Conservation (phyloP, 2,329 filamentous ascomycete genomes). For the Orbilia oligospora region DNA sequence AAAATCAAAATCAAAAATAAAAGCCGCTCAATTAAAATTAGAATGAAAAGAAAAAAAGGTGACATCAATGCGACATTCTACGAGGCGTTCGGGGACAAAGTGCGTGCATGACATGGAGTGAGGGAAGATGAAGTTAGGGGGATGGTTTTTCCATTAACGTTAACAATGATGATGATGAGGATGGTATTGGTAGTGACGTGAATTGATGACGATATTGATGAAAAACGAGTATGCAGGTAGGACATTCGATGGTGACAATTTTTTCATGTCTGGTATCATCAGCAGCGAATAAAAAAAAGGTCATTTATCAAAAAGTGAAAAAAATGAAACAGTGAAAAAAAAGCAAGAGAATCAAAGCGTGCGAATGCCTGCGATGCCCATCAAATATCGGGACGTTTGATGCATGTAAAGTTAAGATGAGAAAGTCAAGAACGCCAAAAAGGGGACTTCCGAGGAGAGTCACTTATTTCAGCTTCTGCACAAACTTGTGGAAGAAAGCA, state of each 20-base stretch:
- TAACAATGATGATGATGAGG: neutral
- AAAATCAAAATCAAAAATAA: slow-evolving; percentile 3
- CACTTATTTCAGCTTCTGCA: slow-evolving; percentile 50
- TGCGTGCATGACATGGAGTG: slow-evolving; percentile 18
- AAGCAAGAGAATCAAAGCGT: slow-evolving; percentile 23
- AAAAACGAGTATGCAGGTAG: slow-evolving; percentile 12
- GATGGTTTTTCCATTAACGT: slow-evolving; percentile 10
- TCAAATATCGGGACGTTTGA: slow-evolving; percentile 46
- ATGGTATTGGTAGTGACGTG: neutral
- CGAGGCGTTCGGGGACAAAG: slow-evolving; percentile 30
- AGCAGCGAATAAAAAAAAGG: slow-evolving; percentile 37
- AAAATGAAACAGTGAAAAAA: slow-evolving; percentile 21
- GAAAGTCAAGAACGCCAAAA: slow-evolving; percentile 2
- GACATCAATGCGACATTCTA: slow-evolving; percentile 54
- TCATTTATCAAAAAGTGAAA: slow-evolving; percentile 26
- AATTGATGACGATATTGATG: neutral
- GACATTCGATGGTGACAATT: slow-evolving; percentile 25
- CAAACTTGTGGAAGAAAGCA: slow-evolving; percentile 49
- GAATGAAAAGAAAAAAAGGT: slow-evolving; percentile 7
- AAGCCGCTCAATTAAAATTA: slow-evolving; percentile 47
- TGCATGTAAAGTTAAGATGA: slow-evolving; percentile 27
- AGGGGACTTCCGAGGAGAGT: neutral
- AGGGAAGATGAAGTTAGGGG: slow-evolving; percentile 22
- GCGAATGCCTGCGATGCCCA: slow-evolving; percentile 43
- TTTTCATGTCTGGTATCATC: slow-evolving; percentile 61